Percentiles rank a stretch among this genome's conserved stretches.
Conservation (phyloP, 257 asterid species). For the Cordia subcordata region DNA sequence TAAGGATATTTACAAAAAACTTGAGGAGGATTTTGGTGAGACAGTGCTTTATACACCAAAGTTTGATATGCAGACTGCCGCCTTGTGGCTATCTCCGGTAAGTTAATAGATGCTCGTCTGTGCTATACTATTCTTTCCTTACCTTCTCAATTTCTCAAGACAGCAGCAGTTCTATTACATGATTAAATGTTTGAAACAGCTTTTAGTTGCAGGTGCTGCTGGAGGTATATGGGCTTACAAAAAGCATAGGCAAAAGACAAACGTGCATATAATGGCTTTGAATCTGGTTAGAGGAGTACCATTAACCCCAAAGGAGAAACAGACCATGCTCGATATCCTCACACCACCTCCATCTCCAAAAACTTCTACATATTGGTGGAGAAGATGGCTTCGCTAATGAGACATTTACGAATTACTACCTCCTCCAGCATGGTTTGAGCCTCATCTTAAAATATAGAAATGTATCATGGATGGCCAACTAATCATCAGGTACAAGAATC, state of each 20-base stretch:
- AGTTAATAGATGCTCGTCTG: slow-evolving; percentile 16
- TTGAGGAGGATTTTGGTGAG: slow-evolving; percentile 89
- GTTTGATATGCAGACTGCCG: slow-evolving; percentile 92
- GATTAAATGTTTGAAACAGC: slow-evolving; percentile 28
- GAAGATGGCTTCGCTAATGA: slow-evolving; percentile 41
- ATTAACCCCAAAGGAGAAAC: slow-evolving; percentile 78
- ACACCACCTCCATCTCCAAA: slow-evolving; percentile 60
- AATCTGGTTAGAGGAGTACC: slow-evolving; percentile 85
- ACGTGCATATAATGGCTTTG: slow-evolving; percentile 84
- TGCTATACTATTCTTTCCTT: background rate
- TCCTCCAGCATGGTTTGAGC: background rate
- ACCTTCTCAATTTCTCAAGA: background rate
- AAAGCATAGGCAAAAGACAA: slow-evolving; percentile 63
- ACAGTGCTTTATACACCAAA: slow-evolving; percentile 87
- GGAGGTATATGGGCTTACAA: slow-evolving; percentile 81
- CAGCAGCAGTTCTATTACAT: slow-evolving; percentile 12
- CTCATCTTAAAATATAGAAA: too few relatives aligned
- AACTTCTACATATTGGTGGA: slow-evolving; percentile 55
- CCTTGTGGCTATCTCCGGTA: slow-evolving; percentile 89
- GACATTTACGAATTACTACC: background rate
- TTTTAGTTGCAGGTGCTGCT: slow-evolving; percentile 68
- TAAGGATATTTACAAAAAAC: slow-evolving; percentile 79
- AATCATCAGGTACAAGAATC: background rate
- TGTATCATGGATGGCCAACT: too few relatives aligned
- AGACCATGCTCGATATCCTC: slow-evolving; percentile 79